These are phyloP conservation scores for Zanthoxylum bungeanum DNA, from an alignment of 345 rosid genomes.

Conservation along the genomic window DNA sequence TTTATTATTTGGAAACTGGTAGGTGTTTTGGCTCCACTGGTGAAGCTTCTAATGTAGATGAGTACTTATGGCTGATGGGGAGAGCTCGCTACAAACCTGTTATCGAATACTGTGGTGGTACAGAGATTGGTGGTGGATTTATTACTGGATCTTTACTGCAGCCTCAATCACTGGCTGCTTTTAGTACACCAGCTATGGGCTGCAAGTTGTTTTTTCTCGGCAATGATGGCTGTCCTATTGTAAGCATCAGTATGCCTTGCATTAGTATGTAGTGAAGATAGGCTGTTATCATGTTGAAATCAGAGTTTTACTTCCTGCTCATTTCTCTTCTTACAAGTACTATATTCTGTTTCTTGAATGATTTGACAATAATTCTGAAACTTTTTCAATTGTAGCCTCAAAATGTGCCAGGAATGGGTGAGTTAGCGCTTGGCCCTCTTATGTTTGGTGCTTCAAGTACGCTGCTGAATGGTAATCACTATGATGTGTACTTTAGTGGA, in stretches of 20 bases:
- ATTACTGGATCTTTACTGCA: slow-evolving; percentile 80
- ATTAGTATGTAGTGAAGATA: neutral
- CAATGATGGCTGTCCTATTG: slow-evolving; percentile 63
- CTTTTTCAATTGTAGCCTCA: slow-evolving; percentile 50
- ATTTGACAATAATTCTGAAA: neutral
- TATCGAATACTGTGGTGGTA: slow-evolving; percentile 96
- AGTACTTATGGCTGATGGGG: slow-evolving; percentile 95
- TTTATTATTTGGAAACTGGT: slow-evolving; percentile 25
- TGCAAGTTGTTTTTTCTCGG: slow-evolving; percentile 81
- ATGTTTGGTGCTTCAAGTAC: slow-evolving; percentile 84
- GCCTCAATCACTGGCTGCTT: slow-evolving; percentile 88
- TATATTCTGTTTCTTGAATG: neutral
- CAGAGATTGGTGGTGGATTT: slow-evolving; percentile 93
- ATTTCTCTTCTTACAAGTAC: neutral
- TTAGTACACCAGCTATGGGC: slow-evolving; percentile 94
- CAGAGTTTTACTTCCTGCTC: neutral
- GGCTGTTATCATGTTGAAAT: neutral
- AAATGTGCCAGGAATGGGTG: slow-evolving; percentile 66
- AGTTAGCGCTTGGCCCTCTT: slow-evolving; percentile 75
- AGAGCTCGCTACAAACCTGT: slow-evolving; percentile 87
- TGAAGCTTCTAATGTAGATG: slow-evolving; percentile 94
- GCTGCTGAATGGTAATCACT: slow-evolving; percentile 76
- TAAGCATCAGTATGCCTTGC: slow-evolving; percentile 37
- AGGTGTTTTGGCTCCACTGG: slow-evolving; percentile 98
- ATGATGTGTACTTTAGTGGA: slow-evolving; percentile 71